These are phyloP conservation scores for Eucalyptus camaldulensis DNA, from an alignment of 345 rosid genomes.

Conservation along the genomic window DNA sequence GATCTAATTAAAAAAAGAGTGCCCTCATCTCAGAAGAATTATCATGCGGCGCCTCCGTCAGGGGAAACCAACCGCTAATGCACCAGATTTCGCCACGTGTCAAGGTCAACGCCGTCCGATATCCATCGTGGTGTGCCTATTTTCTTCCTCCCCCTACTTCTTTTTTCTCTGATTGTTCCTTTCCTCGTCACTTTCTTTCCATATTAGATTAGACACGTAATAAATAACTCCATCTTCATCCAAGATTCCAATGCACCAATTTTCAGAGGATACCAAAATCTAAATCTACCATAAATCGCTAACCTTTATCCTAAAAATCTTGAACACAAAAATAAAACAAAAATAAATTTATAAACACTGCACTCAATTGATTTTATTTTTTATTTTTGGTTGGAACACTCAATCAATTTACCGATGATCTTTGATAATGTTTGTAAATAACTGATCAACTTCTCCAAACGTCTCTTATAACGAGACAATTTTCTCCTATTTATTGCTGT, in stretches of 20 bases:
- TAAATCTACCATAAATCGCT: neutral
- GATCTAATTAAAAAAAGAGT: too few species aligned
- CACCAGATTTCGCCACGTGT: neutral
- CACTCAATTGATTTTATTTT: accelerated
- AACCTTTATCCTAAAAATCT: neutral
- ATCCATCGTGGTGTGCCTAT: neutral
- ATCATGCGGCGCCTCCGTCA: neutral
- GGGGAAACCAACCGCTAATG: neutral
- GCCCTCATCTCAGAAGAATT: neutral
- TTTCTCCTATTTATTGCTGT: too few species aligned
- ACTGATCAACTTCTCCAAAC: accelerated
- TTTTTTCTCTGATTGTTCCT: too few species aligned
- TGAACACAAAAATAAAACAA: neutral
- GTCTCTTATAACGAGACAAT: accelerated
- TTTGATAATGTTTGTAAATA: too few species aligned
- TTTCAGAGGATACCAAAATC: neutral
- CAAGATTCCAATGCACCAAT: neutral
- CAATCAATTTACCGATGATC: accelerated
- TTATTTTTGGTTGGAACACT: accelerated
- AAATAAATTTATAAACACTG: neutral
- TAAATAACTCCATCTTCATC: neutral
- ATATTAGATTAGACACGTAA: neutral
- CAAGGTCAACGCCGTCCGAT: neutral
- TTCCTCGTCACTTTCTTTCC: too few species aligned
- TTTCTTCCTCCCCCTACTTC: too few species aligned